Evolutionary conservation across 495 filamentous ascomycete species (phyloP).

Genomic region (Penicillium desertorum): DNA sequence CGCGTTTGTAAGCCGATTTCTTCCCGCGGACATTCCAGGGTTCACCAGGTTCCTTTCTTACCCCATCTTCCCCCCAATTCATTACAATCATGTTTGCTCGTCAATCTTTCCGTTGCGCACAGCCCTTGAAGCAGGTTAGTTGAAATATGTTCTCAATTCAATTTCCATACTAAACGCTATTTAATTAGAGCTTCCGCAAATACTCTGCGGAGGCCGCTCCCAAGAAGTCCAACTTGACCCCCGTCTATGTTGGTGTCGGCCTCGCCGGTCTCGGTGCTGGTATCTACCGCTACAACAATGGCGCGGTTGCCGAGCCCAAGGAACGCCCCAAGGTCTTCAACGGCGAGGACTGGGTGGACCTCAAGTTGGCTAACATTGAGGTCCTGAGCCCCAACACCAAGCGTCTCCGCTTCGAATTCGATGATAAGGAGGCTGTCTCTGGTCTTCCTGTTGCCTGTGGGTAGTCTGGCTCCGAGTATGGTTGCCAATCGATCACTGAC

Average conservation of each 20-base stretch:
- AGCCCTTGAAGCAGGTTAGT: slow-evolving; percentile 51
- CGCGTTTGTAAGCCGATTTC: slow-evolving; percentile 29
- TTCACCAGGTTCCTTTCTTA: slow-evolving; percentile 11
- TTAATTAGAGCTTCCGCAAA: slow-evolving; percentile 48
- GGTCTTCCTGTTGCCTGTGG: slow-evolving; percentile 75
- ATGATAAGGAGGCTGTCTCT: slow-evolving; percentile 78
- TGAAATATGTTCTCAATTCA: not conserved
- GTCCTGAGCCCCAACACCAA: slow-evolving; percentile 86
- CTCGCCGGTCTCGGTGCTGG: slow-evolving; percentile 44
- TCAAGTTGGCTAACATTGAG: slow-evolving; percentile 77
- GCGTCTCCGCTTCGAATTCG: slow-evolving; percentile 76
- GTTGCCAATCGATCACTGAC: slow-evolving; percentile 13
- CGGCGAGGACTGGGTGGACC: slow-evolving; percentile 81
- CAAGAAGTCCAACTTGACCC: slow-evolving; percentile 42
- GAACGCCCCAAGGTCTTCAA: slow-evolving; percentile 59
- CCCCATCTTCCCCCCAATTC: slow-evolving; percentile 16
- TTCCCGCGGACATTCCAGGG: slow-evolving; percentile 18
- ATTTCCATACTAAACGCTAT: not conserved
- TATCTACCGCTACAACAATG: slow-evolving; percentile 45
- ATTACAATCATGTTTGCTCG: slow-evolving; percentile 49
- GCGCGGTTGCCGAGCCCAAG: slow-evolving; percentile 37
- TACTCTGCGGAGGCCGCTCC: slow-evolving; percentile 51
- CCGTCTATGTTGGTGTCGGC: slow-evolving; percentile 43
- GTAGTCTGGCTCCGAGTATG: slow-evolving; percentile 8
- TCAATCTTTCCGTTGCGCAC: slow-evolving; percentile 48